Evolutionary conservation across 257 asterid species (phyloP).

Genomic region (Solanum okadae): DNA sequence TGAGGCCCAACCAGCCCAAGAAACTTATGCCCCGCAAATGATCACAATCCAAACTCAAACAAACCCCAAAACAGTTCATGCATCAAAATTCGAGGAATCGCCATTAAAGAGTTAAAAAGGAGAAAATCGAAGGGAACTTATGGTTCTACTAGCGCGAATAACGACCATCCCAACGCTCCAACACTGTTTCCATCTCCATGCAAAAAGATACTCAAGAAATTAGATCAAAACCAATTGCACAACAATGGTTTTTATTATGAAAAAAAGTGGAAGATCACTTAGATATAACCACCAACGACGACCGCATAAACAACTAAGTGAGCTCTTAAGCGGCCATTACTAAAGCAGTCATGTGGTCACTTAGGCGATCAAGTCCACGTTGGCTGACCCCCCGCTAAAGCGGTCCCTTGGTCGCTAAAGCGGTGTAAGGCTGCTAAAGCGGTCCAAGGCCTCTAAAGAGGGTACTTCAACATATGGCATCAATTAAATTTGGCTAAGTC

Average conservation of each 20-base stretch:
- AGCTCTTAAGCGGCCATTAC: background rate
- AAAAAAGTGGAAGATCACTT: background rate
- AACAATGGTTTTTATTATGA: no score
- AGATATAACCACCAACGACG: background rate
- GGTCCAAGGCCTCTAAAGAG: background rate
- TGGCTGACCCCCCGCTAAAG: background rate
- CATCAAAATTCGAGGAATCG: no score
- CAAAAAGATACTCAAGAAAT: background rate
- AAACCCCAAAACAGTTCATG: background rate
- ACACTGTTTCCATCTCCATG: background rate
- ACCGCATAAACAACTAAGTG: background rate
- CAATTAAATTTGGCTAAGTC: background rate
- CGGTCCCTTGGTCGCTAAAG: background rate
- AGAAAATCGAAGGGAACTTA: background rate
- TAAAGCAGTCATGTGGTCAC: background rate
- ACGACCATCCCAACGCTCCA: background rate
- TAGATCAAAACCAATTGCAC: background rate
- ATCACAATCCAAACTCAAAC: background rate
- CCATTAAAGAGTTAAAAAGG: background rate
- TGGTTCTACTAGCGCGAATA: no score
- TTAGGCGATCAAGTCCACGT: background rate
- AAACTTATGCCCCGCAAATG: background rate
- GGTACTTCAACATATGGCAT: background rate
- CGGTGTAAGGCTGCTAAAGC: no score
- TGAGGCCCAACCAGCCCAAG: background rate